These are phyloP conservation scores for Chlamydomonas schloesseri DNA, from an alignment of 139 green algal genomes.

Conservation along the genomic window DNA sequence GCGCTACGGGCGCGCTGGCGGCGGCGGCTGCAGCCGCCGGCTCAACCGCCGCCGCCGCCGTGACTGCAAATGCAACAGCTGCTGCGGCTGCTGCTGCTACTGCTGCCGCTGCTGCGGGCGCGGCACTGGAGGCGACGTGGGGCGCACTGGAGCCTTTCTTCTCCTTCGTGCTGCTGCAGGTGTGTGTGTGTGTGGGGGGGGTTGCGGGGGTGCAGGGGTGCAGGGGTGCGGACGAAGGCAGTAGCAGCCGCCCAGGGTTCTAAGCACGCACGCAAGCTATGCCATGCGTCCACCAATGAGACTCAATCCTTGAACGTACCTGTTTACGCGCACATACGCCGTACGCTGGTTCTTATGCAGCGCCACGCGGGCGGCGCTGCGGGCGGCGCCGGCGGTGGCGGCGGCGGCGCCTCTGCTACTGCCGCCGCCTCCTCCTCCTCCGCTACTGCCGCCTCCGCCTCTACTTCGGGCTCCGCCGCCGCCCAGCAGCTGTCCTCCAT, in stretches of 20 bases:
- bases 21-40: background rate
- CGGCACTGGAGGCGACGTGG: conserved; percentile 13
- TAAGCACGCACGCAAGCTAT: no score
- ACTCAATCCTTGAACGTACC: no score
- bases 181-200: background rate
- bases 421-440: background rate
- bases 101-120: background rate
- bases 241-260: no score
- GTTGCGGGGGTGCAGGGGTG: background rate
- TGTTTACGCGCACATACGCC: background rate
- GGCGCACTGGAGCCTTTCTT: conserved; percentile 34
- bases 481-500: no score
- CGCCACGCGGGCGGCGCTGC: no score
- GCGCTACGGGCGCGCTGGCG: background rate
- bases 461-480: background rate
- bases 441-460: background rate
- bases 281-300: no score
- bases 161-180: conserved; percentile 47
- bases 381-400: no score
- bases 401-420: no score
- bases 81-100: background rate
- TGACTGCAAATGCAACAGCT: background rate
- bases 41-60: background rate
- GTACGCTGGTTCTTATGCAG: background rate
- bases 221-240: no score